Evolutionary conservation across 2,329 filamentous ascomycete genomes (phyloP), one percentile per base, ranked within the genome.

Genomic region (Nannizziopsis arthrosporioides): DNA sequence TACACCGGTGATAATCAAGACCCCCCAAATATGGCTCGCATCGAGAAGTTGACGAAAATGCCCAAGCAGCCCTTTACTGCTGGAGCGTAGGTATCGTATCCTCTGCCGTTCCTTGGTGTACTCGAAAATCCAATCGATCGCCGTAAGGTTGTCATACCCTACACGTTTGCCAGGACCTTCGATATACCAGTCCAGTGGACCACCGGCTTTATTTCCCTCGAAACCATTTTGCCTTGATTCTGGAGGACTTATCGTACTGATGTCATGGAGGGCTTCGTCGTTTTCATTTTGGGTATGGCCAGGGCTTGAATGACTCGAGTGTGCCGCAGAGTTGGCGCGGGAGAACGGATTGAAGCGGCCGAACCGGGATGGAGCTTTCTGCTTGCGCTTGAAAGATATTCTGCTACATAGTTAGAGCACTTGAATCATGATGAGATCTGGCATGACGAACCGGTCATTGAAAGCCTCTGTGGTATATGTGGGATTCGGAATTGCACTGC

Each of bases 61-160:
- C 10, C 88, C 87, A 15, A 89, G 51, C 4, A 94, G 56, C 0
- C 88, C 85, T 15, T 77, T 74, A 6, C 80, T 76, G 57, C 76
- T 78, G 0, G 83, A 78, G 48, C 80, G 77, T 15, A 98, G 72
- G 27, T 84, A 77, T n/a, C 87, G 79, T 59, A 93, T 70, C 18
- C 92, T 80, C 64, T 94, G 87, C 15, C 92, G 80, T 69, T 98
- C 92, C 65, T 95, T 95, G 45, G 85, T 92, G 62, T 96, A 94
- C 66, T 98, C 92, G 59, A 94, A 96, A 62, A 96, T 96, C 92
- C 92, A 98, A 70, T 98, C 92, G 63, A 98, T 98, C 50, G 92
- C 90, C 12, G 90, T 95, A 63, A 95, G 73, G 68, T 98, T 85
- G 61, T 95, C 90, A 69, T 98, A 98, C 47, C 85, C 90, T 34